A percentile compares a stretch with the other conserved stretches of the same genome.
Conservation (phyloP, 2,329 filamentous ascomycete species). For the Stachybotrys chartarum region DNA sequence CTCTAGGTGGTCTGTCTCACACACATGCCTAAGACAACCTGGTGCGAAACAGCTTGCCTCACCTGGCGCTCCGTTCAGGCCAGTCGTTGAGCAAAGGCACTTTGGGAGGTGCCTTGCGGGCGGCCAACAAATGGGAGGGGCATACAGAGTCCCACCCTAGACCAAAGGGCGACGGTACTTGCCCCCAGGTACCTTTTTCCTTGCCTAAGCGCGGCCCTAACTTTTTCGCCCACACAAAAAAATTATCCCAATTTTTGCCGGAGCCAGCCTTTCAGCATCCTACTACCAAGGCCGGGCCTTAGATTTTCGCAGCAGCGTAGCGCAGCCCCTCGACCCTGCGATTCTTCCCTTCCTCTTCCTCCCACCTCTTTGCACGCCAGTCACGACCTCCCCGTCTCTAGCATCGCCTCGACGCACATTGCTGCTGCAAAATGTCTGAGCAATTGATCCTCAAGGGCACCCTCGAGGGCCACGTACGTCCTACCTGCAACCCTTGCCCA, state of each 20-base stretch:
- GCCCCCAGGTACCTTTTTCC: conserved; percentile 1
- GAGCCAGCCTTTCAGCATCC: conserved; percentile 8
- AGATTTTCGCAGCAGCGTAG: conserved; percentile 18
- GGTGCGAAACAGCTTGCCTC: no score
- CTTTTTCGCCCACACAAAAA: conserved; percentile 46
- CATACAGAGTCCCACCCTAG: not conserved
- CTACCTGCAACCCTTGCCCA: not conserved
- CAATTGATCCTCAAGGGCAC: conserved; percentile 94
- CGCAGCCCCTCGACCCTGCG: conserved; percentile 17
- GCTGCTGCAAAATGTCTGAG: conserved; percentile 65
- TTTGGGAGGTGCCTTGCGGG: not conserved
- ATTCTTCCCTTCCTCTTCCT: conserved; percentile 24
- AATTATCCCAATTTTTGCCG: conserved; percentile 32
- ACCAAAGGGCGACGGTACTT: not conserved
- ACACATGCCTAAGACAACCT: no score
- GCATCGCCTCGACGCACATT: conserved; percentile 30
- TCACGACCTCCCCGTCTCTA: conserved; percentile 16
- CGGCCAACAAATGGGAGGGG: not conserved
- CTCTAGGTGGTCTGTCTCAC: no score
- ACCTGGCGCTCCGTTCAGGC: no score
- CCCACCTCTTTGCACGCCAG: conserved; percentile 18
- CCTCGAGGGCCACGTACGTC: conserved; percentile 88
- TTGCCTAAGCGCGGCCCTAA: conserved; percentile 34
- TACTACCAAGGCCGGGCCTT: conserved; percentile 18
- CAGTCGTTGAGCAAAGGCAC: no score